Evolutionary conservation across 495 filamentous ascomycete genomes (phyloP), one percentile per base, ranked within the genome.

Genomic region (Letharia lupina): DNA sequence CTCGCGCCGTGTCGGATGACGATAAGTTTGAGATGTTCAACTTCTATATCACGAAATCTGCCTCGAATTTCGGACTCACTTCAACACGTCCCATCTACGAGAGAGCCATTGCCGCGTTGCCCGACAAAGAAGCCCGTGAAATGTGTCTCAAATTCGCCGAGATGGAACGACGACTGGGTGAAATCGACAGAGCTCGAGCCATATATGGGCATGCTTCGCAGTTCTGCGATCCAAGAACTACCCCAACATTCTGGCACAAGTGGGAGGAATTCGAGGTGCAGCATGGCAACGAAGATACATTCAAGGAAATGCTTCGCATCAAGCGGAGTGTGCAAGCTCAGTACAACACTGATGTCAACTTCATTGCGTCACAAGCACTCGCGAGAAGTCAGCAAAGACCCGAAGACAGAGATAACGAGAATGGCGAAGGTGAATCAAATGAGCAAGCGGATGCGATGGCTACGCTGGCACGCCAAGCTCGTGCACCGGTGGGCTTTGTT

Each of bases 141-240:
- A 99, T 98, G 95, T 98, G 95, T 77, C 85, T 98, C 72, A 98
- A 97, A 74, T 99, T 97, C 68, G 95, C 94, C 12, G 94, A 99
- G 74, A 98, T 98, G 95, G 94, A 99, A 81, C 85, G 95, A 70
- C 76, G 94, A 28, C 85, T 99, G 0, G 94, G 94, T 63, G 94
- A 99, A 76, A 96, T 99, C 73, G 94, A 99, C 74, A 87, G 95
- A 52, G 93, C 94, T 10, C 82, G 94, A 70, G 91, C 91, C 10
- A 96, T 99, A 67, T 99, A 93, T 71, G 94, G 91, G 13, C 94
- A 99, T 73, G 94, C 90, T 23, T 95, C 90, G 18, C 94, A 99
- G 73, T 99, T 97, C 79, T 95, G 91, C 76, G 94, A 99, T 77
- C 94, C 94, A 20, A 82, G 94, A 23, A 96, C 91, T 4, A 91